phyloP scores from a whole-genome alignment of 2,329 filamentous ascomycete genomes.

The Ophiostoma tasmaniense region DNA sequence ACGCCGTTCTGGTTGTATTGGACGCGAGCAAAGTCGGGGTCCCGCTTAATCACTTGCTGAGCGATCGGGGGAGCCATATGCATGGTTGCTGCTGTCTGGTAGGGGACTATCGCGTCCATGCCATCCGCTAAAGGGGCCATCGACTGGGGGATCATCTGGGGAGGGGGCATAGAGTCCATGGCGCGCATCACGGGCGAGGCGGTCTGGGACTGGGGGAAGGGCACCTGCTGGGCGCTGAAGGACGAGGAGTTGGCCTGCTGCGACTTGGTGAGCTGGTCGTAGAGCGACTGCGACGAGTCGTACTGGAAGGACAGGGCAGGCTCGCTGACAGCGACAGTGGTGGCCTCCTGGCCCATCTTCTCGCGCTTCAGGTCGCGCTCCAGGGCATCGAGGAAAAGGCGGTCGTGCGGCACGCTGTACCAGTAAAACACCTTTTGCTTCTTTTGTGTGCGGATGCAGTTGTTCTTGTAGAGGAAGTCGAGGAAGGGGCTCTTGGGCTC shows the following conservation, averaged over 20 bases:
- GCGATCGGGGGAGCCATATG: conserved; percentile 60
- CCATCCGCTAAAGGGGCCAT: conserved; percentile 49
- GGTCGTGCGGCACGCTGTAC: conserved; percentile 98
- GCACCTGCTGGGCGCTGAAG: conserved; percentile 69
- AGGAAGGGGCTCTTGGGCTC: conserved; percentile 98
- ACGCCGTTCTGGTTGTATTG: conserved; percentile 92
- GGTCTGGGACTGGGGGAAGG: conserved; percentile 67
- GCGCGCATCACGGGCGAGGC: conserved; percentile 83
- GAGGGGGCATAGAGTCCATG: conserved; percentile 84
- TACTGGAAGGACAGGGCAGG: conserved; percentile 97
- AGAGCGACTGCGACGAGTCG: conserved; percentile 96
- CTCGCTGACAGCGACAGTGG: conserved; percentile 92
- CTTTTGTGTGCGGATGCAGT: conserved; percentile 99
- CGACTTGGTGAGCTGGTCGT: conserved; percentile 98
- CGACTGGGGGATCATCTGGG: conserved; percentile 47
- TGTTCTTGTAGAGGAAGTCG: conserved; percentile 99
- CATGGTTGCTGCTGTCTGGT: conserved; percentile 48
- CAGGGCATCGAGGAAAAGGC: conserved; percentile 91
- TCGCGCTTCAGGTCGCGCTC: conserved; percentile 97
- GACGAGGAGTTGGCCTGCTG: conserved; percentile 98
- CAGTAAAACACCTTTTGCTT: conserved; percentile 99
- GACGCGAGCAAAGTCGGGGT: conserved; percentile 71
- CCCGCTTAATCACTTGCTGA: conserved; percentile 74
- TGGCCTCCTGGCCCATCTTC: conserved; percentile 98
- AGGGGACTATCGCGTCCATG: conserved; percentile 66